Evolutionary conservation across 2,329 filamentous ascomycete species (phyloP).

Genomic region (Talaromyces sp.): DNA sequence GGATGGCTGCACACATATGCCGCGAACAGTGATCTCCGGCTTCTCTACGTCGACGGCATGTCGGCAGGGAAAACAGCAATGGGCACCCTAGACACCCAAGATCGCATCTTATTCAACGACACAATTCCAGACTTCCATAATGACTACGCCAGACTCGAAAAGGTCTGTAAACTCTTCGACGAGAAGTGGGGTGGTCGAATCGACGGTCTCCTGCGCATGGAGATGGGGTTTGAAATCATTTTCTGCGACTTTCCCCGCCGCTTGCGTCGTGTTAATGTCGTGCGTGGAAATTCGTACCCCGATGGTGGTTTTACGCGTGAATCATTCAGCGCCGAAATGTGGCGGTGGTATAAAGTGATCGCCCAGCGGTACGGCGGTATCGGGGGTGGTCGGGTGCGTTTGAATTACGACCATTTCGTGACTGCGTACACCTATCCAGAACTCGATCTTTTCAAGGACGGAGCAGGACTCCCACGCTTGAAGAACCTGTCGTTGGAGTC

Average conservation of each 20-base stretch:
- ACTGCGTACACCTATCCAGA: slow-evolving; percentile 41
- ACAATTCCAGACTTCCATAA: neutral
- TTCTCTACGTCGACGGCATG: slow-evolving; percentile 67
- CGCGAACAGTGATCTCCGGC: slow-evolving; percentile 51
- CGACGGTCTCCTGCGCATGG: slow-evolving; percentile 1
- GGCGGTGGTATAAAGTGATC: slow-evolving; percentile 25
- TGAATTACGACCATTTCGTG: slow-evolving; percentile 49
- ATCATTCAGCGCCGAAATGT: no score
- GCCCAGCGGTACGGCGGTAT: slow-evolving; percentile 29
- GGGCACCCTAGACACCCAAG: slow-evolving; percentile 65
- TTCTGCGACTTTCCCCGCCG: slow-evolving; percentile 43
- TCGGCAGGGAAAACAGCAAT: slow-evolving; percentile 60
- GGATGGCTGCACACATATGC: slow-evolving; percentile 66
- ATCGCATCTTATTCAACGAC: slow-evolving; percentile 51
- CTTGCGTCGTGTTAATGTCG: slow-evolving; percentile 32
- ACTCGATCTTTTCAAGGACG: slow-evolving; percentile 38
- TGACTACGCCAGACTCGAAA: slow-evolving; percentile 42
- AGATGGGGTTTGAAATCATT: slow-evolving; percentile 10
- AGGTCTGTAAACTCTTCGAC: slow-evolving; percentile 52
- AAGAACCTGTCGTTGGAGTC: slow-evolving; percentile 27
- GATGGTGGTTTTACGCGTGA: neutral
- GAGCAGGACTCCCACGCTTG: slow-evolving; percentile 36
- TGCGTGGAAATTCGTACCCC: slow-evolving; percentile 1
- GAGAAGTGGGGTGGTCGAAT: slow-evolving; percentile 42
- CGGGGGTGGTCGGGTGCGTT: slow-evolving; percentile 35